Evolutionary conservation across 2,329 filamentous ascomycete species (phyloP), one percentile per base, ranked within the genome.

Genomic region (Chalaropsis ovoidea): DNA sequence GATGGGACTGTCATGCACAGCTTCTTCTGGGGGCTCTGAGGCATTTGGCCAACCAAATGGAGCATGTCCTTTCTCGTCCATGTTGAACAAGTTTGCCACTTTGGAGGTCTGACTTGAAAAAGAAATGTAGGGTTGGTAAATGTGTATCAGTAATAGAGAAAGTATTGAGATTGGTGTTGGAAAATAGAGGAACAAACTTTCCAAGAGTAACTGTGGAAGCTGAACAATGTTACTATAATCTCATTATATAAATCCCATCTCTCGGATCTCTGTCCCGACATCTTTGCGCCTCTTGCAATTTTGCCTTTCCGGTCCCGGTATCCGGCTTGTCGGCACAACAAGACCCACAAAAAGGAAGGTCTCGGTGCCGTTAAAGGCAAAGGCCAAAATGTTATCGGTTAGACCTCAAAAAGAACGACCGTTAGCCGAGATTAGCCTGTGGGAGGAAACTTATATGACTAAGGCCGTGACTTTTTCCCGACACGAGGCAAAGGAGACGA

Each of bases 281-380:
- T 19, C 39, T 17, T 56, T 19, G 35, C 22, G 17, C 8, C 27
- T 39, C 27, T 13, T n/a, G 27, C 27, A 39, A 58, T 15, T 58
- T 64, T 54, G 49, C 49, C 62, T 64, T 42, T 64, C 24, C 62
- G 62, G 49, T 64, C 35, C 62, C 62, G 62, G 24, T 19, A 39
- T n/a, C 49, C 62, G 24, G 47, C 49, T 45, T 49, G 19, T 64
- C 62, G 62, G 62, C 62, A 43, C 35, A 56, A 11, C 7, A 39
- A 24, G 49, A 3, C 54, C 54, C 54, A 39, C 54, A 35, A 35
- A 58, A 58, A 39, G 54, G 54, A 39, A 39, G 1, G 24, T 39
- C 27, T 19, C 54, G 54, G 54, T 58, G 54, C 54, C 54, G 54
- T 58, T 39, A n/a, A 39, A 39, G 54, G 54, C 24, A 58, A 58